phyloP scores from a whole-genome alignment of 1,284 basidiomycete species.

The Taiwanofungus camphoratus region DNA sequence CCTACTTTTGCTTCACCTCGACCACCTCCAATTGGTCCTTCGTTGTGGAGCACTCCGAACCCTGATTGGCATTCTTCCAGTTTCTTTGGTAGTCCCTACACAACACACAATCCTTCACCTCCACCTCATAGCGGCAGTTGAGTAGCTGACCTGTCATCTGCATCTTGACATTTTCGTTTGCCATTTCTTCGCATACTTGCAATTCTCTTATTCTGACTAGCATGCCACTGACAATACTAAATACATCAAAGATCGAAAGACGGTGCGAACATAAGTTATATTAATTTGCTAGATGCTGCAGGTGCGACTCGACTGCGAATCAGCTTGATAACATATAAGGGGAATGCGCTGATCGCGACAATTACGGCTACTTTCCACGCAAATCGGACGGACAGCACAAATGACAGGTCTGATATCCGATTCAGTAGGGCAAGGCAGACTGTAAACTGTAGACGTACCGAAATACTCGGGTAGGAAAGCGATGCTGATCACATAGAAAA shows the following conservation, averaged over 20 bases:
- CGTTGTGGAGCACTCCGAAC: conserved; percentile 37
- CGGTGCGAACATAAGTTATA: conserved; percentile 36
- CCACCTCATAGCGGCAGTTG: conserved; percentile 49
- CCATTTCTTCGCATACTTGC: conserved; percentile 23
- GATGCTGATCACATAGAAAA: conserved; percentile 90
- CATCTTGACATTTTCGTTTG: conserved; percentile 23
- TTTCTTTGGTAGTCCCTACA: conserved; percentile 43
- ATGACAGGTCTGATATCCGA: conserved; percentile 69
- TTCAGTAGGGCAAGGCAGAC: neutral
- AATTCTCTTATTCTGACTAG: conserved; percentile 25
- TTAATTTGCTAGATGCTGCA: conserved; percentile 89
- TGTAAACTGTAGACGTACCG: conserved; percentile 47
- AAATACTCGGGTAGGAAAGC: conserved; percentile 96
- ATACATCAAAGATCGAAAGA: conserved; percentile 21
- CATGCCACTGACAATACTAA: conserved; percentile 24
- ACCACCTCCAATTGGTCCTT: conserved; percentile 31
- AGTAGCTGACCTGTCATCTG: conserved; percentile 20
- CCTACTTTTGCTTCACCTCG: conserved; percentile 31
- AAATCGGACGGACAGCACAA: conserved; percentile 86
- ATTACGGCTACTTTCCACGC: conserved; percentile 96
- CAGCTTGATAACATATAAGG: conserved; percentile 87
- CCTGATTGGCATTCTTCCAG: conserved; percentile 43
- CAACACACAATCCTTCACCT: conserved; percentile 41
- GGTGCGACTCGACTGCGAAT: conserved; percentile 86
- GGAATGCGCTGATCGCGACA: conserved; percentile 88